Evolutionary conservation across 768 basidiomycete species (phyloP).

Genomic region (Auriculariales sp.): DNA sequence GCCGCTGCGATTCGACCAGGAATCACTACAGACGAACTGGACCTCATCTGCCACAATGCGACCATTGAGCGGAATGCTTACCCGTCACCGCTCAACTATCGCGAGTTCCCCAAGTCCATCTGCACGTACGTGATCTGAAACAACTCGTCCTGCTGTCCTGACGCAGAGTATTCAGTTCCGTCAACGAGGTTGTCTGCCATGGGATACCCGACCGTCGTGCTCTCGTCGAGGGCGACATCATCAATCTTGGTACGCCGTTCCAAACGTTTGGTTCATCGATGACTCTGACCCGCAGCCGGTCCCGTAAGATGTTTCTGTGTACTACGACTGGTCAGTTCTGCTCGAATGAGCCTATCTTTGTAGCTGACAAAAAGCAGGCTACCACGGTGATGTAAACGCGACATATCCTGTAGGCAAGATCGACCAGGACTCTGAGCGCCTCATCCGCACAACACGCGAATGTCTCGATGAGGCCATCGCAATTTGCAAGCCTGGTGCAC

Average conservation of each 20-base stretch:
- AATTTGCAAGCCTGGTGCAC: constrained; percentile 82
- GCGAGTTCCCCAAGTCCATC: constrained; percentile 84
- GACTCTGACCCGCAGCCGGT: background rate
- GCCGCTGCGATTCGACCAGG: constrained; percentile 82
- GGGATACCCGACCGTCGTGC: constrained; percentile 84
- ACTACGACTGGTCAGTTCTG: constrained; percentile 44
- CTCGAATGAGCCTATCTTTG: background rate
- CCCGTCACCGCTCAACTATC: constrained; percentile 88
- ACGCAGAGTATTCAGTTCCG: constrained; percentile 34
- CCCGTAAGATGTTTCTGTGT: constrained; percentile 57
- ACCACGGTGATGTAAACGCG: constrained; percentile 84
- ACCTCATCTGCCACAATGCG: constrained; percentile 85
- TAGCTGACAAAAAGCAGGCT: constrained; percentile 32
- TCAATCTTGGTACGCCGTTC: constrained; percentile 65
- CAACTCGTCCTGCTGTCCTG: constrained; percentile 1
- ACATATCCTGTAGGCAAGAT: constrained; percentile 84
- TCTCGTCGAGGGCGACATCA: constrained; percentile 83
- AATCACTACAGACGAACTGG: constrained; percentile 89
- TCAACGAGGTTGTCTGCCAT: constrained; percentile 96
- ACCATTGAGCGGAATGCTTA: constrained; percentile 83
- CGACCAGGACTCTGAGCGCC: constrained; percentile 67
- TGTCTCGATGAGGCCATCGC: constrained; percentile 83
- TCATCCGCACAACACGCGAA: constrained; percentile 72
- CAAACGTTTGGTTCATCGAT: background rate
- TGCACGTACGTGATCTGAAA: constrained; percentile 59